These are phyloP conservation scores for Tephrocybe sp. DNA, from an alignment of 768 basidiomycete species.

Conservation along the genomic window DNA sequence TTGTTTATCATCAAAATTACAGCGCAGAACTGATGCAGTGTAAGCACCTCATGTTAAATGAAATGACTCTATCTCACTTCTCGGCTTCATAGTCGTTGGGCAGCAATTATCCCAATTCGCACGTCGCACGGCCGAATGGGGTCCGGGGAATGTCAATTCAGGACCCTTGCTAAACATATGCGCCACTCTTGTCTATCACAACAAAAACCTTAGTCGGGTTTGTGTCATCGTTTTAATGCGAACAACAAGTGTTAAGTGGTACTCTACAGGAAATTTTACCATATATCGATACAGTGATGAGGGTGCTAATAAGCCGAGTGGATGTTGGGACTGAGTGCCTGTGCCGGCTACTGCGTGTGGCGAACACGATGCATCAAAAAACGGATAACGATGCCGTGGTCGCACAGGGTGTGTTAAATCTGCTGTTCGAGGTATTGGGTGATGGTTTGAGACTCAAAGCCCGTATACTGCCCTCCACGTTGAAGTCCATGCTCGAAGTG, in stretches of 20 bases:
- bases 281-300: constrained; percentile 60
- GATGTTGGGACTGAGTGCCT: constrained; percentile 43
- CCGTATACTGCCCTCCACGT: constrained; percentile 46
- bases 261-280: constrained; percentile 53
- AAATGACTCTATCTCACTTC: neutral
- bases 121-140: constrained; percentile 58
- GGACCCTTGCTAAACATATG: constrained; percentile 55
- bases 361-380: constrained; percentile 43
- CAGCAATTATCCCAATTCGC: constrained; percentile 52
- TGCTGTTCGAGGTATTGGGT: constrained; percentile 50
- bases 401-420: constrained; percentile 34
- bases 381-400: constrained; percentile 21
- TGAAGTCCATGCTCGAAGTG: constrained; percentile 58
- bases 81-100: constrained; percentile 48
- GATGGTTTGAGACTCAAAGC: constrained; percentile 57
- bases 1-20: constrained; percentile 55
- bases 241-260: neutral
- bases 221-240: constrained; percentile 14
- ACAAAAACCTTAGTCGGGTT: constrained; percentile 59
- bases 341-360: constrained; percentile 47
- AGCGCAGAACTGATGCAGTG: constrained; percentile 55
- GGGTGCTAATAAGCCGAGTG: constrained; percentile 51
- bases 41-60: constrained; percentile 27
- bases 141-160: constrained; percentile 48
- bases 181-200: constrained; percentile 55